phyloP scores from a whole-genome alignment of 257 asterid genomes.

The Solanum virginianum region DNA sequence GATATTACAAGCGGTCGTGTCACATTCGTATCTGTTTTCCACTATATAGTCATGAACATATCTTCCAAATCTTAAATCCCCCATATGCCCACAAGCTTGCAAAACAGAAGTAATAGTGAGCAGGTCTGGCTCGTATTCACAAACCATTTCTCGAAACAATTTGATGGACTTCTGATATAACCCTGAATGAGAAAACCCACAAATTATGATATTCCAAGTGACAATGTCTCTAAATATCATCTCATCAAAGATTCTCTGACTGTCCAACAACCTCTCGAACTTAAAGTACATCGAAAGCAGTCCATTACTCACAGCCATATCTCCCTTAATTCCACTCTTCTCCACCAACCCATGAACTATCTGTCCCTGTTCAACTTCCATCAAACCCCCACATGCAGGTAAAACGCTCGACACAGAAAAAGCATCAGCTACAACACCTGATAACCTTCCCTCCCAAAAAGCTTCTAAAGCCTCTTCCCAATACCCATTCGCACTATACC shows the following conservation, averaged over 20 bases:
- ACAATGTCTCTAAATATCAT: constrained; percentile 55
- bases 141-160: constrained; percentile 42
- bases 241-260: constrained; percentile 35
- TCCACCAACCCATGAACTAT: constrained; percentile 49
- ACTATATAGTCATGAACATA: constrained; percentile 49
- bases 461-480: constrained; percentile 46
- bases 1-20: constrained; percentile 35
- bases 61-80: constrained; percentile 48
- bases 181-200: constrained; percentile 43
- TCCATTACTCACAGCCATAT: constrained; percentile 41
- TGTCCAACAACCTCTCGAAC: constrained; percentile 30
- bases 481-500: constrained; percentile 56
- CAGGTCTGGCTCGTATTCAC: constrained; percentile 41
- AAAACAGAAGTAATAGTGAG: constrained; percentile 51
- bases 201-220: constrained; percentile 69
- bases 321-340: constrained; percentile 42
- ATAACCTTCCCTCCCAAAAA: constrained; percentile 25
- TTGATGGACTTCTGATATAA: constrained; percentile 40
- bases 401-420: constrained; percentile 44
- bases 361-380: constrained; percentile 48
- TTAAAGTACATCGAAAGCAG: constrained; percentile 66
- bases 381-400: constrained; percentile 47
- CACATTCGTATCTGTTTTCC: constrained; percentile 38
- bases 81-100: constrained; percentile 59
- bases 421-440: constrained; percentile 35